phyloP scores from a whole-genome alignment of 805 yeast genomes.

The Spathaspora sp. region DNA sequence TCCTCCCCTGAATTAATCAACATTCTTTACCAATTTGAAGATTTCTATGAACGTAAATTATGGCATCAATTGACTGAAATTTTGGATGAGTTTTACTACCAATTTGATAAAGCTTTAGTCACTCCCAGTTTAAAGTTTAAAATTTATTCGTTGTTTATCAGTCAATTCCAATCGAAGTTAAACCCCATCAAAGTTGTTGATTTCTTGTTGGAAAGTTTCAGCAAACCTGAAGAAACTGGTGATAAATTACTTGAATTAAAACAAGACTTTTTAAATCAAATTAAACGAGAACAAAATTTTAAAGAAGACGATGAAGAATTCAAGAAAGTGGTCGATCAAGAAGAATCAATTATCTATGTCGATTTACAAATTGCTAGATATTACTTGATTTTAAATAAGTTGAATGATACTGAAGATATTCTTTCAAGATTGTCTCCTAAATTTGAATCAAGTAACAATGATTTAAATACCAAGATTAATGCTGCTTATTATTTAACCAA shows the following conservation, averaged over 20 bases:
- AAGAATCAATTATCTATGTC: slow-evolving; percentile 51
- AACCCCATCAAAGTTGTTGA: slow-evolving; percentile 78
- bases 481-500: slow-evolving; percentile 81
- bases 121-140: slow-evolving; percentile 53
- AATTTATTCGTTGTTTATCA: slow-evolving; percentile 68
- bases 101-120: slow-evolving; percentile 42
- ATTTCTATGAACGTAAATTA: slow-evolving; percentile 78
- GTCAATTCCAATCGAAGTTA: slow-evolving; percentile 62
- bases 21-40: slow-evolving; percentile 69
- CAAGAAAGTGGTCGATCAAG: slow-evolving; percentile 36
- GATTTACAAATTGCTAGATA: slow-evolving; percentile 70
- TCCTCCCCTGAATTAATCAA: slow-evolving; percentile 54
- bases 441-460: slow-evolving; percentile 45
- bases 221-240: slow-evolving; percentile 22
- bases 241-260: slow-evolving; percentile 35
- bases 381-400: slow-evolving; percentile 49
- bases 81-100: slow-evolving; percentile 54
- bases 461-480: slow-evolving; percentile 52
- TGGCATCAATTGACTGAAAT: slow-evolving; percentile 90
- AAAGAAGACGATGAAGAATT: slow-evolving; percentile 19
- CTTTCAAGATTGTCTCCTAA: slow-evolving; percentile 58
- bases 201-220: slow-evolving; percentile 57
- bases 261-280: slow-evolving; percentile 19
- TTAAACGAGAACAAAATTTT: slow-evolving; percentile 26
- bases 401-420: slow-evolving; percentile 59